Base-by-base conservation (phyloP, 495 filamentous ascomycete species). In the Penicillium canescens region DNA sequence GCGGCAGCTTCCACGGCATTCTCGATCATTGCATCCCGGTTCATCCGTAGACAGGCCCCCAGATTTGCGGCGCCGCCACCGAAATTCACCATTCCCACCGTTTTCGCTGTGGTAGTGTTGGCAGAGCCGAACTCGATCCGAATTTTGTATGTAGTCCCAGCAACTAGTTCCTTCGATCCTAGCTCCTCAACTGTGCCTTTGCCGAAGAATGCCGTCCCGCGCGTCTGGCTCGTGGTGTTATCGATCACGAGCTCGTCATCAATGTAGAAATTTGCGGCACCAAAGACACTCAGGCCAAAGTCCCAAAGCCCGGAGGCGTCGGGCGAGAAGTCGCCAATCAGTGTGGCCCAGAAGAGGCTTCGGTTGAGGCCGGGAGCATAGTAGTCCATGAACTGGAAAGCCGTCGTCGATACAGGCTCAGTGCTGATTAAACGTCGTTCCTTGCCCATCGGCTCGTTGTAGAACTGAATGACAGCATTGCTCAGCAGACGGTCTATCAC, bases 21-120 rank as follows among this genome's bases (percentile, higher is more conserved):
- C 57, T 86, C 21, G n/a, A 89, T 73, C 54, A 86, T 84, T 62
- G 88, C 83, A 42, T 85, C 73, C 54, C 76, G 67, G 54, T 83
- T 74, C 58, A 87, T 83, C 56, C 83, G 78, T 62, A 86, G 79
- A 59, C 83, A 86, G 60, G 86, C 88, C 4, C 87, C 86, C 40
- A 92, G 83, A 14, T 87, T 80, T 52, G 85, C 86, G 4, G 87
- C 89, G 45, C 88, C 88, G 54, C 79, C 80, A 35, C 78, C 78
- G 53, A 83, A 78, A 40, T 73, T 61, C 5, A 77, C 72, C 46
- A 73, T 72, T 24, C 65, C 73, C 21, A 71, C 73, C 0, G 65
- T 68, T 33, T 74, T 69, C 24, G 86, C 63, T 24, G 76, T 82
- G 26, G 76, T 77, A 11, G 83, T 85, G 52, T 76, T 78, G 35